Conservation (phyloP, 768 basidiomycete species). For the Mycena galericulata region DNA sequence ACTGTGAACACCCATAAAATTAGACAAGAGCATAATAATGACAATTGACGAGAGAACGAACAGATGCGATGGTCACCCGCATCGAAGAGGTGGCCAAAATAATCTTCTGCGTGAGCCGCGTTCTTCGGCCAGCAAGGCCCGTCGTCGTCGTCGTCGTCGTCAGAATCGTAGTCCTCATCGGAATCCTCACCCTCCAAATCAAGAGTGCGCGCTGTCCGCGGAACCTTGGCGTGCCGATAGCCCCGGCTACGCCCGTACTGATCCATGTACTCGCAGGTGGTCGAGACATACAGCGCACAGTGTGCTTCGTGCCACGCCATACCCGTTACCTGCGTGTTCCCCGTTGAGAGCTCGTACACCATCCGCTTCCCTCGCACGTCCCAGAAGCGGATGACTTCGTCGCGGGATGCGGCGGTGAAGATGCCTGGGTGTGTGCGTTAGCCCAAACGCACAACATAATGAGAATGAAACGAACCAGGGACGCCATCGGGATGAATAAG, state of each 20-base stretch:
- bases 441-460: not conserved
- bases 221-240: conserved; percentile 42
- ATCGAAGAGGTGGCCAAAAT: conserved; percentile 21
- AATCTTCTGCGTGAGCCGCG: too few relatives aligned
- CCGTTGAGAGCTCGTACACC: conserved; percentile 53
- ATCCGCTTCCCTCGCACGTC: conserved; percentile 47
- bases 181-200: not conserved
- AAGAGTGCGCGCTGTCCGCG: not conserved
- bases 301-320: conserved; percentile 44
- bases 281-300: conserved; percentile 44
- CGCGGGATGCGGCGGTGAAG: conserved; percentile 42
- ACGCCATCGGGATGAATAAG: conserved; percentile 44
- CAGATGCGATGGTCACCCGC: conserved; percentile 26
- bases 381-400: conserved; percentile 50
- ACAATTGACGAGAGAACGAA: not conserved
- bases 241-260: conserved; percentile 38
- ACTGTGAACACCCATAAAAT: not conserved
- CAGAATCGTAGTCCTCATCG: not conserved
- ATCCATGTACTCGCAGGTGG: conserved; percentile 46
- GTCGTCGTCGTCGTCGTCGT: conserved; percentile 9
- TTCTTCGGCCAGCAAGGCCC: conserved; percentile 24
- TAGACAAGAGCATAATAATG: not conserved
- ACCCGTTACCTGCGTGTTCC: conserved; percentile 46
- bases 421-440: conserved; percentile 28
- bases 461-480: conserved; percentile 36